These are phyloP conservation scores for Podaxis sp. DNA, from an alignment of 768 basidiomycete genomes.

Conservation along the genomic window DNA sequence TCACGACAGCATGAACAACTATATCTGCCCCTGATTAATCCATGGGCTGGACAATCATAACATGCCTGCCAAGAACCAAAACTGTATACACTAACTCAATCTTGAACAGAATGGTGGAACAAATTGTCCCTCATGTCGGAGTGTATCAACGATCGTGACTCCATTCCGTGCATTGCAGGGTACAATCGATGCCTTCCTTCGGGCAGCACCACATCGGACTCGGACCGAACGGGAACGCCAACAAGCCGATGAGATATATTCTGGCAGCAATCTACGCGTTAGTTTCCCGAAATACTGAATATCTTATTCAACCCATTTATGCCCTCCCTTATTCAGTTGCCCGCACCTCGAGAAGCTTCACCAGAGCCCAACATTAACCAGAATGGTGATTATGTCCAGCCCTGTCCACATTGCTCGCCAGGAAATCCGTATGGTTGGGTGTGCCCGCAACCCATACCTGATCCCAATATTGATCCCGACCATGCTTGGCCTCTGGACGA, in stretches of 20 bases:
- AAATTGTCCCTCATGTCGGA: constrained; percentile 81
- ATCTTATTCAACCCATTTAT: background rate
- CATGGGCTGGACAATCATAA: background rate
- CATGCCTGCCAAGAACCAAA: background rate
- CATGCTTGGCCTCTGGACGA: constrained; percentile 78
- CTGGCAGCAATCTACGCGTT: constrained; percentile 64
- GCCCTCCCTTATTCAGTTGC: constrained; percentile 50
- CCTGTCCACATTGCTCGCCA: constrained; percentile 75
- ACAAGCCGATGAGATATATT: constrained; percentile 83
- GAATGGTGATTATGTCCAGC: constrained; percentile 65
- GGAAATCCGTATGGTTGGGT: constrained; percentile 77
- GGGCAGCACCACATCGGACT: constrained; percentile 65
- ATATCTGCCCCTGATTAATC: background rate
- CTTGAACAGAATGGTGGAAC: constrained; percentile 73
- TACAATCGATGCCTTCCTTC: constrained; percentile 70
- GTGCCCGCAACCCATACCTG: constrained; percentile 78
- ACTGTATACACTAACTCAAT: constrained; percentile 16
- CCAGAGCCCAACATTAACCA: constrained; percentile 73
- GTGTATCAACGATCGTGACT: constrained; percentile 62
- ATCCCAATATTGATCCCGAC: constrained; percentile 67
- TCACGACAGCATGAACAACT: background rate
- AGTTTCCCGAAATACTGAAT: constrained; percentile 22
- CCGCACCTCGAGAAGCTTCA: constrained; percentile 71
- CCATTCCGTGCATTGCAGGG: constrained; percentile 75
- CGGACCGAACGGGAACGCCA: constrained; percentile 69